phyloP scores from a whole-genome alignment of 345 rosid genomes.

The Sisymbrium irio region DNA sequence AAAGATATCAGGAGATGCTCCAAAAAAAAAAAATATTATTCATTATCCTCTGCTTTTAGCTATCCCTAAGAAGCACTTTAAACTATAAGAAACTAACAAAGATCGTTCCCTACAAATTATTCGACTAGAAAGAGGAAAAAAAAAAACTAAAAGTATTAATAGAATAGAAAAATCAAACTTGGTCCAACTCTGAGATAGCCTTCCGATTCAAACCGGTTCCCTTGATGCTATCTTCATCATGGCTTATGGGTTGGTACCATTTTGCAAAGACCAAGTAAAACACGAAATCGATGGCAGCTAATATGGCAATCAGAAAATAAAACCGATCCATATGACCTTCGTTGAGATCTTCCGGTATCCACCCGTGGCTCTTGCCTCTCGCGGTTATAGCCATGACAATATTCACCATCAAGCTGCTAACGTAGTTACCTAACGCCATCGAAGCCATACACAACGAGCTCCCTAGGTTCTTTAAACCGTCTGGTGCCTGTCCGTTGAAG shows the following conservation, averaged over 20 bases:
- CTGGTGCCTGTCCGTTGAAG: conserved; percentile 86
- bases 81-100: conserved; percentile 3
- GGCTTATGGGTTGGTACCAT: conserved; percentile 70
- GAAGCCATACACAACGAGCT: conserved; percentile 97
- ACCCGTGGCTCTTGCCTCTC: conserved; percentile 55
- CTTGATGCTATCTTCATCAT: conserved; percentile 37
- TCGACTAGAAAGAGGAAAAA: neutral
- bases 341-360: conserved; percentile 78
- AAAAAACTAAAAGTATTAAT: neutral
- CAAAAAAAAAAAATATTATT: neutral
- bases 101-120: neutral
- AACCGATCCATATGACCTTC: conserved; percentile 75
- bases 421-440: conserved; percentile 85
- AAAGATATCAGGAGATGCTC: neutral
- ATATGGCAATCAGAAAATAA: conserved; percentile 58
- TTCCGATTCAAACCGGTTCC: conserved; percentile 8
- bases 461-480: conserved; percentile 86
- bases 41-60: neutral
- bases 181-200: conserved; percentile 10
- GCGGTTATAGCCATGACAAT: conserved; percentile 65
- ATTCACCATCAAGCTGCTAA: conserved; percentile 68
- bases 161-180: conserved; percentile 20
- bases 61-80: neutral
- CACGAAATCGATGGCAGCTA: conserved; percentile 64
- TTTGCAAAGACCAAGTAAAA: conserved; percentile 61